Conservation (phyloP, 1,139 yeast genomes). For the Yamadazyma songkhlaensis region DNA sequence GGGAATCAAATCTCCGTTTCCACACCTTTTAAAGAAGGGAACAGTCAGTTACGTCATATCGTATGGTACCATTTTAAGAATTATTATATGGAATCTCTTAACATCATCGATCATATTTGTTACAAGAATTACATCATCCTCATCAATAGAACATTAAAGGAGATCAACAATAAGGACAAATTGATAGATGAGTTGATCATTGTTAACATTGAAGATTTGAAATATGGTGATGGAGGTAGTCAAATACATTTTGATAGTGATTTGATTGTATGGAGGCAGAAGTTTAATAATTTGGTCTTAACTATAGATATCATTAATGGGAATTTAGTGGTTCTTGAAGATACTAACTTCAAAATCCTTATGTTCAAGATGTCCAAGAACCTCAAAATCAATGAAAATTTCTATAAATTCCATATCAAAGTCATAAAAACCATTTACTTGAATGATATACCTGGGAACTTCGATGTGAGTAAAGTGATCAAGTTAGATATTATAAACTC, state of each 20-base stretch:
- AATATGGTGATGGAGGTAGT: conserved; percentile 36
- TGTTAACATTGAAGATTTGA: conserved; percentile 30
- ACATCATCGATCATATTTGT: conserved; percentile 38
- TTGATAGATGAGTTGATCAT: conserved; percentile 39
- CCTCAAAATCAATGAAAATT: conserved; percentile 16
- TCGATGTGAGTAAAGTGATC: conserved; percentile 23
- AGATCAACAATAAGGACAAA: conserved; percentile 13
- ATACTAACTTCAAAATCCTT: conserved; percentile 29
- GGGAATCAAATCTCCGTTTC: conserved; percentile 34
- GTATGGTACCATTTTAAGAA: conserved; percentile 42
- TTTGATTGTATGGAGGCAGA: conserved; percentile 39
- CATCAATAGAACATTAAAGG: conserved; percentile 27
- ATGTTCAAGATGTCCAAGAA: conserved; percentile 26
- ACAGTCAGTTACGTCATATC: conserved; percentile 27
- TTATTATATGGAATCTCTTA: conserved; percentile 31
- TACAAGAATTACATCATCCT: conserved; percentile 32
- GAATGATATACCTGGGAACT: conserved; percentile 24
- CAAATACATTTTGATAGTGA: conserved; percentile 38
- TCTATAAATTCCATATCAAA: conserved; percentile 31
- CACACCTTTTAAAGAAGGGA: conserved; percentile 29
- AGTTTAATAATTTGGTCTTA: conserved; percentile 29
- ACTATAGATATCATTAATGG: conserved; percentile 19
- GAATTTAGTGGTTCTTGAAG: conserved; percentile 27
- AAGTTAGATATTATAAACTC: conserved; percentile 28
- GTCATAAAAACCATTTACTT: conserved; percentile 37